Evolutionary conservation across 2,329 filamentous ascomycete species (phyloP), one percentile per base, ranked within the genome.

Genomic region (Didymellaceae sp.): DNA sequence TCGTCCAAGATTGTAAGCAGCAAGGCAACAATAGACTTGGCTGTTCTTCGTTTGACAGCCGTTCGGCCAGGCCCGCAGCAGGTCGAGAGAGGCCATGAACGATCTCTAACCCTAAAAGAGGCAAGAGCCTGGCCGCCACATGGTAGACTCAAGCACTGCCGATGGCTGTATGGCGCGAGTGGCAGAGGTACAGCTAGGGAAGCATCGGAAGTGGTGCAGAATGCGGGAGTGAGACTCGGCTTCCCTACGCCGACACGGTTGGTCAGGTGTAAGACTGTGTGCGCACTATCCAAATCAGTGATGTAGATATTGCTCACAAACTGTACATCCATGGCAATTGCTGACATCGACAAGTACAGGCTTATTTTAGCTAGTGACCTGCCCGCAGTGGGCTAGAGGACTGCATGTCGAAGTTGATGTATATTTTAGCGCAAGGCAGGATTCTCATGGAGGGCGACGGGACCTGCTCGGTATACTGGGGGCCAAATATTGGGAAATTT

Each of bases 1-100:
- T 57, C 50, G n/a, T n/a, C n/a, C n/a, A n/a, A n/a, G n/a, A n/a
- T 63, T 64, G 56, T 57, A 66, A 58, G 59, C 58, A n/a, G 57
- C 44, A 51, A 54, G 44, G 39, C 40, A 46, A 50, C 39, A 33
- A 56, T 44, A 20, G 33, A 52, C 41, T 48, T 48, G 55, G 55
- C 45, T 50, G 33, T 43, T 48, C 45, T 43, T 48, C 45, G 34
- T 51, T 55, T 24, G 35, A 48, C 34, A 55, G 47, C 58, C 46
- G 47, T 57, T 52, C 53, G 53, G 55, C 35, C 55, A 48, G 35
- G 50, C 46, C 44, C 38, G 52, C 44, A 59, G 48, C 44, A 59
- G 46, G 18, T 58, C 28, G 38, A 58, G 20, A 46, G 45, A 55
- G 51, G 31, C 24, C 34, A 40, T n/a, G 39, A 45, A 60, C 55